phyloP scores from a whole-genome alignment of 169 alveolate genomes.

The Plasmodium gallinaceum region DNA sequence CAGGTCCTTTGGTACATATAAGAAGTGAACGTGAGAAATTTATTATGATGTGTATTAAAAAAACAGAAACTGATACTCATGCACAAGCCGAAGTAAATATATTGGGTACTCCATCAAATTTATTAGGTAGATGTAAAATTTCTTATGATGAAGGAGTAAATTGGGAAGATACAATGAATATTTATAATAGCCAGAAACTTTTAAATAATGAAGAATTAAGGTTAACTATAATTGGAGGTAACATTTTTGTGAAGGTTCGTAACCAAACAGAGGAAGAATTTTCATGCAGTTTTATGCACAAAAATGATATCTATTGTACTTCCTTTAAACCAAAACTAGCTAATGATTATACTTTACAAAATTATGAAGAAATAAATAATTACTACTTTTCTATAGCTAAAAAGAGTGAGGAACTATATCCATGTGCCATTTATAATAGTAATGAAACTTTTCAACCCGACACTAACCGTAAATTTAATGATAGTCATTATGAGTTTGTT shows the following conservation, averaged over 20 bases:
- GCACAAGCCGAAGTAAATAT: neutral
- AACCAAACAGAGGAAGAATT: neutral
- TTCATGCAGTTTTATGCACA: neutral
- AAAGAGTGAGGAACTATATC: neutral
- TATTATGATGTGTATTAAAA: slow-evolving; percentile 29
- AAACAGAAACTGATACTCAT: neutral
- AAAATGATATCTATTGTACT: slow-evolving; percentile 15
- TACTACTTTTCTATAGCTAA: slow-evolving; percentile 14
- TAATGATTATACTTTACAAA: neutral
- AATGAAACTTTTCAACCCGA: slow-evolving; percentile 22
- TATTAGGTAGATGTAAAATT: neutral
- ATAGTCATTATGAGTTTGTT: neutral
- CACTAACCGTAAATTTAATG: neutral
- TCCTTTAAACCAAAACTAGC: neutral
- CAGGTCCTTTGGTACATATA: slow-evolving; percentile 28
- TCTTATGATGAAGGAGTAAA: slow-evolving; percentile 3
- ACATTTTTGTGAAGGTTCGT: slow-evolving; percentile 9
- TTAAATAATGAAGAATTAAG: neutral
- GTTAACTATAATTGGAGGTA: slow-evolving; percentile 4
- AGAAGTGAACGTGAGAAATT: slow-evolving; percentile 30
- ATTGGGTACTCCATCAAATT: neutral
- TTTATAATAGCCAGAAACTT: neutral
- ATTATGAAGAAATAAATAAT: slow-evolving; percentile 3
- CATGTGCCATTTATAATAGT: slow-evolving; percentile 1
- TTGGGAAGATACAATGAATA: neutral